These are phyloP conservation scores for Erythrophleum fordii DNA, from an alignment of 306 rosid genomes.

Conservation along the genomic window DNA sequence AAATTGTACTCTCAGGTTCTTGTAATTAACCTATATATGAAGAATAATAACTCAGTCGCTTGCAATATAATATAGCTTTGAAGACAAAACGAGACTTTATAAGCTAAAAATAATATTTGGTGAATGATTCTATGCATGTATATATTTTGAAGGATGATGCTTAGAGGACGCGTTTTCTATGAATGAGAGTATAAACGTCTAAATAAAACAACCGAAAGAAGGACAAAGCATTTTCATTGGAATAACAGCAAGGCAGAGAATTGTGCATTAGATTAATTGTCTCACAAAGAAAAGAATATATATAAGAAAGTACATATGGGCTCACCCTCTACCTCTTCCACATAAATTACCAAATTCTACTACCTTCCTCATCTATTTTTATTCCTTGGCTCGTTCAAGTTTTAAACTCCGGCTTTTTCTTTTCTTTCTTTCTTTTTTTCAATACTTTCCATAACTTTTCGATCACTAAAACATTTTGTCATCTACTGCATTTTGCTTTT, in stretches of 20 bases:
- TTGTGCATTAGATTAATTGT: not conserved
- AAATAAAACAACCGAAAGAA: conserved; percentile 33
- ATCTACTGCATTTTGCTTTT: not conserved
- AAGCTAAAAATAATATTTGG: not conserved
- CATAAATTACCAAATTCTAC: conserved; percentile 3
- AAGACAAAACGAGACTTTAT: not conserved
- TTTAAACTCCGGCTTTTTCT: not conserved
- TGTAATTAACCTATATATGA: not conserved
- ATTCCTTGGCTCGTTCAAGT: conserved; percentile 31
- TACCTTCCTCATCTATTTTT: conserved; percentile 26
- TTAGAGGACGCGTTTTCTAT: conserved; percentile 29
- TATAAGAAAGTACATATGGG: not conserved
- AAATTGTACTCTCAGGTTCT: not conserved
- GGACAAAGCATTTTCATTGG: not conserved
- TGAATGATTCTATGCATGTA: not conserved
- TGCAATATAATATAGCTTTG: not conserved
- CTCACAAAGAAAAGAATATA: conserved; percentile 7
- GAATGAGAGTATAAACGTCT: not conserved
- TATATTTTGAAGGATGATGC: not conserved
- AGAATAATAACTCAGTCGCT: no score
- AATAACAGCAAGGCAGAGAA: conserved; percentile 15
- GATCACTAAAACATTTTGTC: not conserved
- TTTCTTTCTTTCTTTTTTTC: not conserved
- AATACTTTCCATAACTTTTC: not conserved
- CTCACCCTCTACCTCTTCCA: conserved; percentile 14